Evolutionary conservation across 257 asterid genomes (phyloP).

Genomic region (Coffea canephora): DNA sequence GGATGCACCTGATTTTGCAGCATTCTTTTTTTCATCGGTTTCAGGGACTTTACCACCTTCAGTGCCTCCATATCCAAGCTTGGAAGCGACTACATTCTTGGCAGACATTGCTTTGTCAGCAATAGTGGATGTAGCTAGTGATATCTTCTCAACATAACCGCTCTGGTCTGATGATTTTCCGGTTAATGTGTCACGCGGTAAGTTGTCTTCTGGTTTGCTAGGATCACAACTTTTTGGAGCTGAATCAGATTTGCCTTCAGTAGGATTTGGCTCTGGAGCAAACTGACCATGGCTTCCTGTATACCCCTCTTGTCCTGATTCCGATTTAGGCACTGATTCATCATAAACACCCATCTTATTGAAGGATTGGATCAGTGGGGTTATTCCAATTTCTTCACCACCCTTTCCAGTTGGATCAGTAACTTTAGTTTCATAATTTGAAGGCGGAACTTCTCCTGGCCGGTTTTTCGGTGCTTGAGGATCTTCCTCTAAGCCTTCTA

Average conservation of each 20-base stretch:
- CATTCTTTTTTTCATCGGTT: not conserved
- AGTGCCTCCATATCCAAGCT: conserved; percentile 44
- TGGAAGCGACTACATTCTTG: conserved; percentile 46
- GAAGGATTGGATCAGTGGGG: conserved; percentile 41
- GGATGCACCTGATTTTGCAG: conserved; percentile 20
- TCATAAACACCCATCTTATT: conserved; percentile 31
- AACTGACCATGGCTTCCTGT: conserved; percentile 62
- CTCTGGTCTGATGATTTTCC: conserved; percentile 24
- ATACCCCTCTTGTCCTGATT: conserved; percentile 10
- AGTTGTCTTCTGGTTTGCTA: conserved; percentile 22
- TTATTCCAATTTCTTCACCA: conserved; percentile 41
- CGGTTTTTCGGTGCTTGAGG: conserved; percentile 32
- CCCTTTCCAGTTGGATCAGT: conserved; percentile 57
- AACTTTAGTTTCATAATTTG: conserved; percentile 55
- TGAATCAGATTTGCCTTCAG: conserved; percentile 12
- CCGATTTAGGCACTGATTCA: conserved; percentile 7
- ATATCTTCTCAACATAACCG: conserved; percentile 22
- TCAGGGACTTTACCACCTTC: not conserved
- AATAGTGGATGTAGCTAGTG: conserved; percentile 35
- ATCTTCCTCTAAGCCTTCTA: conserved; percentile 35
- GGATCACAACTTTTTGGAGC: conserved; percentile 28
- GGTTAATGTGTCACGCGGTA: conserved; percentile 33
- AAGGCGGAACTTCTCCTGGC: conserved; percentile 5
- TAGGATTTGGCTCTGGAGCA: conserved; percentile 32
- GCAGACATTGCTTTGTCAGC: conserved; percentile 46